Percentiles rank a stretch among this genome's conserved stretches.
Evolutionary conservation across 148 eudicot genomes (phyloP).

Genomic region (Vaccinium vitisidaea): DNA sequence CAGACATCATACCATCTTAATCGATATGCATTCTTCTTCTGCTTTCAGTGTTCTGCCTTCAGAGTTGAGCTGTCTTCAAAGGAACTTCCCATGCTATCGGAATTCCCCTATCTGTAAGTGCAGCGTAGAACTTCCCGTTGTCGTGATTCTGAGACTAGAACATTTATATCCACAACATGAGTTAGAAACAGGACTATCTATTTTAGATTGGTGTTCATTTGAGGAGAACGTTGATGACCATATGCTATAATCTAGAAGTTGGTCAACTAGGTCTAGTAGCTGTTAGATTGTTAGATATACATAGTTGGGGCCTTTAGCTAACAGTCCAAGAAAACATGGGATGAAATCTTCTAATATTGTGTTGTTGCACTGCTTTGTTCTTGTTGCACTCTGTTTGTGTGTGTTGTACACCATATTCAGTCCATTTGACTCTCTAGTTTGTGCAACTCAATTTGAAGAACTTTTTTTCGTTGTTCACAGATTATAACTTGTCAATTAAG

Average conservation of each 20-base stretch:
- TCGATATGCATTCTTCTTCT: background rate
- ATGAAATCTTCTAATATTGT: background rate
- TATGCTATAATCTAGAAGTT: background rate
- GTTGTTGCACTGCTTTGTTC: background rate
- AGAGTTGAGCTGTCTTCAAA: slow-evolving; percentile 43
- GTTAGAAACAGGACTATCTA: background rate
- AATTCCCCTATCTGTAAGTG: slow-evolving; percentile 39
- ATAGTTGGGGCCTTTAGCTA: too few relatives aligned
- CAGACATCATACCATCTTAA: background rate
- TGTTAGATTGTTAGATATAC: background rate
- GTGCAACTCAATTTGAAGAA: background rate
- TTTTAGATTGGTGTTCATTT: background rate
- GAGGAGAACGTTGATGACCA: background rate
- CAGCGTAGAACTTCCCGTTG: background rate
- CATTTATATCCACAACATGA: background rate
- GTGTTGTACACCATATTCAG: background rate
- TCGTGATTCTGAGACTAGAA: background rate
- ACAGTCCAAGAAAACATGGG: too few relatives aligned
- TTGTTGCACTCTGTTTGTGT: background rate
- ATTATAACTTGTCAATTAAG: slow-evolving; percentile 65
- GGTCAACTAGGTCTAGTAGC: slow-evolving; percentile 4
- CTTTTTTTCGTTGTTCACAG: slow-evolving; percentile 32
- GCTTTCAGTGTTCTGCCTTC: slow-evolving; percentile 33
- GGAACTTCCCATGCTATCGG: slow-evolving; percentile 39
- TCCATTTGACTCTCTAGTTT: background rate